phyloP scores from a whole-genome alignment of 1,284 basidiomycete genomes.

The Xerocomus minutiporus region DNA sequence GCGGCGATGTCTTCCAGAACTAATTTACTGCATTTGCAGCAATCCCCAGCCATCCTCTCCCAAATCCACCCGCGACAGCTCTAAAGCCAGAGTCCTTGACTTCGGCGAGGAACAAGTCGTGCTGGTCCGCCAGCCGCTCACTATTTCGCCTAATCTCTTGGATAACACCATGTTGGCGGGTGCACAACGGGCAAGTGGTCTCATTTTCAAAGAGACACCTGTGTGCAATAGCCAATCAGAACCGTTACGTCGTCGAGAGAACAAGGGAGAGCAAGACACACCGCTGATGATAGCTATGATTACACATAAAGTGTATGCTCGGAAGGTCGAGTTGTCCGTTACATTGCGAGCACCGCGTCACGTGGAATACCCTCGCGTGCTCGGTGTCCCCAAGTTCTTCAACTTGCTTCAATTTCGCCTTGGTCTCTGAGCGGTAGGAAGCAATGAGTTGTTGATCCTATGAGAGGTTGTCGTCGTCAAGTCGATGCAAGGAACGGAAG shows the following conservation, averaged over 20 bases:
- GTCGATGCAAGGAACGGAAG: neutral
- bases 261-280: constrained; percentile 28
- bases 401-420: constrained; percentile 78
- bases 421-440: constrained; percentile 85
- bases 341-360: constrained; percentile 87
- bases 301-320: constrained; percentile 96
- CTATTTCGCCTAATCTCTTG: constrained; percentile 85
- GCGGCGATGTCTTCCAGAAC: neutral
- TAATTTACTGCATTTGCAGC: neutral
- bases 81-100: constrained; percentile 82
- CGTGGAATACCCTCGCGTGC: constrained; percentile 86
- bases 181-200: constrained; percentile 86
- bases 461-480: neutral
- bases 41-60: constrained; percentile 65
- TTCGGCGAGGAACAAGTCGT: constrained; percentile 85
- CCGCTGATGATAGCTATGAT: constrained; percentile 95
- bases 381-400: constrained; percentile 72
- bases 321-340: constrained; percentile 87
- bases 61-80: constrained; percentile 77
- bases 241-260: neutral
- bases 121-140: constrained; percentile 75
- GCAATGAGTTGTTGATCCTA: constrained; percentile 82
- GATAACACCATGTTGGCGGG: constrained; percentile 81
- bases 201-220: constrained; percentile 84
- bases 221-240: neutral